phyloP scores from a whole-genome alignment of 805 yeast species.

The Dipodascus albidus region DNA sequence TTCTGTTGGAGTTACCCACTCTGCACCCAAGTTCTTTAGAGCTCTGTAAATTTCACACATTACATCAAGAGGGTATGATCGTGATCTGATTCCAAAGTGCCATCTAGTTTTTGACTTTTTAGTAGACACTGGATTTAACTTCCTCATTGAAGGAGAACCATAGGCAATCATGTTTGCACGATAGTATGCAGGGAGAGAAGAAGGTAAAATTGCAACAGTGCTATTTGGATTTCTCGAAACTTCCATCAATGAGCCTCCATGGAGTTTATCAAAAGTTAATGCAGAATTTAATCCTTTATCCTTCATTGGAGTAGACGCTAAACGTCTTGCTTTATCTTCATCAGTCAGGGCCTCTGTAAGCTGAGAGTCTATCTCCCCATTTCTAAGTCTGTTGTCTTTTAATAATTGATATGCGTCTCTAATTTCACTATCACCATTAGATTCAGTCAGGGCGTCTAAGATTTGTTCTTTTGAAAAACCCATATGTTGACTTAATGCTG shows the following conservation, averaged over 20 bases:
- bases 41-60: constrained; percentile 98
- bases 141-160: constrained; percentile 35
- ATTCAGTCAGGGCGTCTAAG: constrained; percentile 47
- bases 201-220: constrained; percentile 85
- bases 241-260: constrained; percentile 15
- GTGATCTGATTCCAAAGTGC: constrained; percentile 96
- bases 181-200: constrained; percentile 89
- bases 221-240: constrained; percentile 44
- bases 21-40: constrained; percentile 85
- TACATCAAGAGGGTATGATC: constrained; percentile 94
- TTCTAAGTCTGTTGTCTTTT: constrained; percentile 48
- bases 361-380: constrained; percentile 14
- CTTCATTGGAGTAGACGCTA: not conserved
- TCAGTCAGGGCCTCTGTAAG: constrained; percentile 10
- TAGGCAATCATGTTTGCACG: constrained; percentile 76
- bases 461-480: constrained; percentile 84
- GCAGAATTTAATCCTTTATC: constrained; percentile 25
- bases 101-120: constrained; percentile 91
- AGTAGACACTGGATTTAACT: constrained; percentile 35
- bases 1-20: constrained; percentile 92
- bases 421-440: constrained; percentile 38
- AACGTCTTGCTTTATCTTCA: not conserved
- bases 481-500: constrained; percentile 68
- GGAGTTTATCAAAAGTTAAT: constrained; percentile 28
- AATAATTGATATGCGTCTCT: constrained; percentile 75